Evolutionary conservation across 2,329 filamentous ascomycete species (phyloP).

Genomic region (Fusarium lyarnte): DNA sequence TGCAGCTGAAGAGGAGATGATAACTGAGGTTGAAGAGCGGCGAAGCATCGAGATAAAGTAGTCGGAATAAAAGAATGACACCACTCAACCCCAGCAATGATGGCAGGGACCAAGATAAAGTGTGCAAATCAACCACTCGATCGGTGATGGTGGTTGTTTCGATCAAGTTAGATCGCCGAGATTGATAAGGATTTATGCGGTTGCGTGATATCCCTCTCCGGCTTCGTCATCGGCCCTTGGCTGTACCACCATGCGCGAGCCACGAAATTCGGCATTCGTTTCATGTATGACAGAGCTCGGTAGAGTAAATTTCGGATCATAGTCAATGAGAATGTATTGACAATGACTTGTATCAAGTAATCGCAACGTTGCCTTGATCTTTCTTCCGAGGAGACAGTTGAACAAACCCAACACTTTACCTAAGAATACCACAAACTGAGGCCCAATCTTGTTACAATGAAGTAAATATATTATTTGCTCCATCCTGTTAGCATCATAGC

Average conservation of each 20-base stretch:
- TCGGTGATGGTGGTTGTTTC: neutral
- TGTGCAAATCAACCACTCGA: neutral
- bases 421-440: neutral
- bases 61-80: neutral
- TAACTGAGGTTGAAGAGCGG: neutral
- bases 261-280: no score
- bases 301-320: fast-evolving
- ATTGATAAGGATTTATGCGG: neutral
- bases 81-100: conserved; percentile 4
- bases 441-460: neutral
- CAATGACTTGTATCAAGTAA: neutral
- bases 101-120: neutral
- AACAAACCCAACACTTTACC: neutral
- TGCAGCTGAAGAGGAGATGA: neutral
- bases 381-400: neutral
- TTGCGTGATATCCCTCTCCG: conserved; percentile 1
- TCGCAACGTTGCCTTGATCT: neutral
- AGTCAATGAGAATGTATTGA: fast-evolving
- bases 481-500: neutral
- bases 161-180: neutral
- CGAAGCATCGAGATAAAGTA: neutral
- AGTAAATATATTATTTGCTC: neutral
- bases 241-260: no score
- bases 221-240: neutral
- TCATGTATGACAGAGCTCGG: neutral